These are phyloP conservation scores for Coemansia pectinata DNA, from an alignment of 192 early-diverging fungal genomes.

Conservation along the genomic window DNA sequence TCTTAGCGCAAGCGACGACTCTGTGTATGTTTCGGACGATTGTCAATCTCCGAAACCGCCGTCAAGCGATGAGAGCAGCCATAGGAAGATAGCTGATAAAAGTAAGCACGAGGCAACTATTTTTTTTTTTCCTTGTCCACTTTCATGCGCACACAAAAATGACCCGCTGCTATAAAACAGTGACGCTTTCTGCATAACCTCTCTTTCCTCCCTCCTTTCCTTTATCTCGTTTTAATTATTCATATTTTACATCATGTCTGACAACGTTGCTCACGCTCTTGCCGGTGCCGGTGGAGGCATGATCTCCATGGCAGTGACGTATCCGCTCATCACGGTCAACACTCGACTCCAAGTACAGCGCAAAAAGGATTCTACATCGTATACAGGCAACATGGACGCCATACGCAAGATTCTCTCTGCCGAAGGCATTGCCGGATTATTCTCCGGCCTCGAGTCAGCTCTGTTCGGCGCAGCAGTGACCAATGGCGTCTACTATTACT, in stretches of 20 bases:
- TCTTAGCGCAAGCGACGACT: background rate
- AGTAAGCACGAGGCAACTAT: background rate
- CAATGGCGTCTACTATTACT: conserved; percentile 87
- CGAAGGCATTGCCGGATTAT: conserved; percentile 88
- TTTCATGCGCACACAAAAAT: conserved; percentile 2
- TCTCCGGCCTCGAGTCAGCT: conserved; percentile 92
- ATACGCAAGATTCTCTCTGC: conserved; percentile 84
- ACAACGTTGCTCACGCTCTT: conserved; percentile 81
- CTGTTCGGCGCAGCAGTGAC: conserved; percentile 97
- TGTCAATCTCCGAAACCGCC: background rate
- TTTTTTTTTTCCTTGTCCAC: background rate
- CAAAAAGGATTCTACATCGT: conserved; percentile 60
- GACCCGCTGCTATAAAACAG: background rate
- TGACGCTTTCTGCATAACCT: background rate
- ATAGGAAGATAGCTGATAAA: background rate
- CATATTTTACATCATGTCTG: conserved; percentile 58
- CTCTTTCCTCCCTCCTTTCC: background rate
- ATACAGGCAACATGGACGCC: conserved; percentile 69
- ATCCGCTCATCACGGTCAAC: conserved; percentile 82
- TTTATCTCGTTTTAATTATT: background rate
- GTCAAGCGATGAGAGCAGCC: background rate
- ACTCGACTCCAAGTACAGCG: conserved; percentile 81
- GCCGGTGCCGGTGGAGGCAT: conserved; percentile 86
- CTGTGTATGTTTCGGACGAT: background rate
- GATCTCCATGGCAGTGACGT: conserved; percentile 91